Evolutionary conservation across 305 asterid genomes (phyloP).

Genomic region (Petunia hybrid): DNA sequence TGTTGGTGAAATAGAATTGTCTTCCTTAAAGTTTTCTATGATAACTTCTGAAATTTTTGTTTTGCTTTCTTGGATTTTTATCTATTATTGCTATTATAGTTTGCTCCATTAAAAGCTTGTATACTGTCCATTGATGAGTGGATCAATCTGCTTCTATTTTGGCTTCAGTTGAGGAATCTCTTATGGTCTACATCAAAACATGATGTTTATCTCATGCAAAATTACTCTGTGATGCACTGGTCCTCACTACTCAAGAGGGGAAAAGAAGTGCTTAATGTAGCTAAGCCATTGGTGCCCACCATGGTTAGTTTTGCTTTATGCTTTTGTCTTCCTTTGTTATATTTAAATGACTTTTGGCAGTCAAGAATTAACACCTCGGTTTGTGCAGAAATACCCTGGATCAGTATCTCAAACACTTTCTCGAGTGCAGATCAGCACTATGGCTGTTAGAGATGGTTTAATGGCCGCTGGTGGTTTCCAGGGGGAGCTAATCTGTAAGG

Average conservation of each 20-base stretch:
- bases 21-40: not conserved
- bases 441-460: constrained; percentile 77
- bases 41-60: not conserved
- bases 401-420: constrained; percentile 62
- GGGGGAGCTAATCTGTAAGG: constrained; percentile 95
- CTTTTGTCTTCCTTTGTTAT: not conserved
- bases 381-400: constrained; percentile 67
- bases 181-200: constrained; percentile 91
- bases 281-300: constrained; percentile 70
- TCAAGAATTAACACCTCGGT: constrained; percentile 19
- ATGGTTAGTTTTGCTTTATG: constrained; percentile 46
- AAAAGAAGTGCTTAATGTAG: constrained; percentile 83
- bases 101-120: not conserved
- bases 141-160: constrained; percentile 1
- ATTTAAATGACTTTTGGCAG: not conserved
- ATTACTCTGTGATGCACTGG: constrained; percentile 94
- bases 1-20: no score
- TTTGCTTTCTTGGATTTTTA: not conserved
- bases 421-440: constrained; percentile 80
- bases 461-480: constrained; percentile 88
- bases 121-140: not conserved
- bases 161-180: constrained; percentile 82
- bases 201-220: constrained; percentile 86
- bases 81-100: not conserved
- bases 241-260: constrained; percentile 71